Evolutionary conservation across 1,284 basidiomycete species (phyloP).

Genomic region (Cryptococcus sp.): DNA sequence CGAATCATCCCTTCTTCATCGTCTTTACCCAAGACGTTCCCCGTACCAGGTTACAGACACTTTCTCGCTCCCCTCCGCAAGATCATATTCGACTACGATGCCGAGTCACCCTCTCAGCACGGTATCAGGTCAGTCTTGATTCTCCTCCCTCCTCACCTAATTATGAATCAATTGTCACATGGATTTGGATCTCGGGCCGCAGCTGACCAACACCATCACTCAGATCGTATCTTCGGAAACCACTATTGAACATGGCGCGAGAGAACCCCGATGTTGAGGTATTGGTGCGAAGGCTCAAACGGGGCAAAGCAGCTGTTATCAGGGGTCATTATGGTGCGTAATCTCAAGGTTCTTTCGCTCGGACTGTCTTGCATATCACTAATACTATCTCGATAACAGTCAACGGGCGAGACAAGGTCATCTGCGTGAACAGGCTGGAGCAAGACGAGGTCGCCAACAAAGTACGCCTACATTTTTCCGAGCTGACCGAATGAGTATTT

Average conservation of each 20-base stretch:
- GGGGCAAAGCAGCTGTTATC: conserved; percentile 51
- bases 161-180: too few relatives aligned
- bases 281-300: conserved; percentile 49
- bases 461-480: conserved; percentile 35
- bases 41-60: conserved; percentile 49
- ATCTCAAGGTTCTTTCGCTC: neutral
- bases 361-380: neutral
- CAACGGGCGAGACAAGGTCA: conserved; percentile 57
- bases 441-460: conserved; percentile 52
- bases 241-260: conserved; percentile 42
- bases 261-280: conserved; percentile 55
- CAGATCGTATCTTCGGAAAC: conserved; percentile 35
- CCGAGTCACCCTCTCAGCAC: conserved; percentile 39
- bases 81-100: conserved; percentile 50
- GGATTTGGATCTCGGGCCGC: neutral
- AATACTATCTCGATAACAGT: conserved; percentile 31
- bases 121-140: conserved; percentile 43
- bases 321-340: conserved; percentile 55
- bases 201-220: neutral
- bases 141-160: neutral
- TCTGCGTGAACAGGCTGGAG: conserved; percentile 55
- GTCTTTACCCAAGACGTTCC: conserved; percentile 30
- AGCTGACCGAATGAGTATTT: too few relatives aligned
- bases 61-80: conserved; percentile 50
- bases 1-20: conserved; percentile 21